A percentile compares a stretch with the other conserved stretches of the same genome.
phyloP scores from a whole-genome alignment of 2,329 filamentous ascomycete genomes.

The Colletotrichum nymphaeae region DNA sequence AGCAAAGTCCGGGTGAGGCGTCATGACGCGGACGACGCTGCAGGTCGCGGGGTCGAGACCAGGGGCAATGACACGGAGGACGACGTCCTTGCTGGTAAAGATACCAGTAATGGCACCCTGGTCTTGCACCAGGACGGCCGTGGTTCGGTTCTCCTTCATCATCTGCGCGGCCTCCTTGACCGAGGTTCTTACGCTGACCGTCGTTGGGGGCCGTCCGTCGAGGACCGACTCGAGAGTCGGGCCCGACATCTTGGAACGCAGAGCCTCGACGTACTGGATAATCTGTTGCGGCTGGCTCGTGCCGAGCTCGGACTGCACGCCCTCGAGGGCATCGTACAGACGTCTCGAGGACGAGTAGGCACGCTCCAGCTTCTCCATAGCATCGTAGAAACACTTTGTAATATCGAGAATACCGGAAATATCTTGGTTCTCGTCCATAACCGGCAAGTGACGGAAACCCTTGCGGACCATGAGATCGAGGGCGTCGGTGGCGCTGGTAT shows the following conservation, averaged over 20 bases:
- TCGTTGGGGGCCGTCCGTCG: slow-evolving; percentile 90
- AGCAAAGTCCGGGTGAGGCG: slow-evolving; percentile 97
- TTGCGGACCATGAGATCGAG: slow-evolving; percentile 98
- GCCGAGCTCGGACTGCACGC: slow-evolving; percentile 96
- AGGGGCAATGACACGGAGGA: slow-evolving; percentile 96
- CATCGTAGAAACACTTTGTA: slow-evolving; percentile 99
- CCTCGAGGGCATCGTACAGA: slow-evolving; percentile 96
- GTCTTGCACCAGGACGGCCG: slow-evolving; percentile 94
- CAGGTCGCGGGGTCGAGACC: slow-evolving; percentile 94
- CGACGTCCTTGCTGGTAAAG: slow-evolving; percentile 99
- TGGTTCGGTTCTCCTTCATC: slow-evolving; percentile 99
- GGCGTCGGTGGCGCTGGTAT: slow-evolving; percentile 97
- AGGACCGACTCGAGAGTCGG: slow-evolving; percentile 95
- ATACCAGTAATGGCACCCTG: slow-evolving; percentile 98
- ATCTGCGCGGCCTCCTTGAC: slow-evolving; percentile 94
- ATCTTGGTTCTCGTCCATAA: slow-evolving; percentile 99
- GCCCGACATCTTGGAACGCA: slow-evolving; percentile 96
- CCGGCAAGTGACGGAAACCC: slow-evolving; percentile 95
- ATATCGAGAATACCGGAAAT: slow-evolving; percentile 98
- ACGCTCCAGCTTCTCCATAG: slow-evolving; percentile 99
- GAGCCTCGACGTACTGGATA: slow-evolving; percentile 97
- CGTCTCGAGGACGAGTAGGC: slow-evolving; percentile 98
- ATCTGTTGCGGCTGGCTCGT: slow-evolving; percentile 98
- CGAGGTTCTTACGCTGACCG: slow-evolving; percentile 94
- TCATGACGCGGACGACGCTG: slow-evolving; percentile 99